These are phyloP conservation scores for Pseudonitzschia delicatissima DNA, from an alignment of 108 stramenopile genomes.

Conservation along the genomic window DNA sequence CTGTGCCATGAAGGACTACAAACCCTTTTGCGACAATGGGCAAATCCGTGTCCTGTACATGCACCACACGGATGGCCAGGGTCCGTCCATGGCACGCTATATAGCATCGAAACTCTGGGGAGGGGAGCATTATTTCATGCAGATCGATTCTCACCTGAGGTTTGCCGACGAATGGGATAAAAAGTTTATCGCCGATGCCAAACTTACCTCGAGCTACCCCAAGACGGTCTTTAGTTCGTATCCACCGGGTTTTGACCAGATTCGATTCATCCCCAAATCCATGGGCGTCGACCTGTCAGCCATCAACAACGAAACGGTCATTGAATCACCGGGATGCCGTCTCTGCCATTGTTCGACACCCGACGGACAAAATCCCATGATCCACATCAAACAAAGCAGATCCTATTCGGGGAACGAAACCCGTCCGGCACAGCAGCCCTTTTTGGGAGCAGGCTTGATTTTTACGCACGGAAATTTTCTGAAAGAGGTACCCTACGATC, in stretches of 20 bases:
- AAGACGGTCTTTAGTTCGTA: conserved; percentile 76
- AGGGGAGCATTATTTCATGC: conserved; percentile 88
- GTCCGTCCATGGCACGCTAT: conserved; percentile 90
- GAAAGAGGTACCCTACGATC: conserved; percentile 88
- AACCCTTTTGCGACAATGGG: conserved; percentile 58
- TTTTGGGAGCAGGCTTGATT: conserved; percentile 95
- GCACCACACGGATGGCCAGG: conserved; percentile 86
- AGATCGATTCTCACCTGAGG: conserved; percentile 85
- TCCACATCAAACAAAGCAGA: conserved; percentile 57
- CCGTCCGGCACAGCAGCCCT: conserved; percentile 36
- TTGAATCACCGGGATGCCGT: conserved; percentile 49
- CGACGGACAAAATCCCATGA: conserved; percentile 67
- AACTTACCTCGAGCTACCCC: conserved; percentile 56
- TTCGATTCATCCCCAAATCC: conserved; percentile 34
- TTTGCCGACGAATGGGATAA: conserved; percentile 83
- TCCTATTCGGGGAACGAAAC: conserved; percentile 4
- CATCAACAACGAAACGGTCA: conserved; percentile 26
- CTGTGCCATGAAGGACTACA: conserved; percentile 48
- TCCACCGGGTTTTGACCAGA: conserved; percentile 68
- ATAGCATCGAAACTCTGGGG: conserved; percentile 90
- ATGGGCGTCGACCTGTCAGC: background rate
- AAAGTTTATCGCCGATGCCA: conserved; percentile 59
- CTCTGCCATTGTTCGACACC: conserved; percentile 55
- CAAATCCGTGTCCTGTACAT: conserved; percentile 82
- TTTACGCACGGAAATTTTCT: conserved; percentile 82